Evolutionary conservation across 2,329 filamentous ascomycete species (phyloP).

Genomic region (Lojkania enalia): DNA sequence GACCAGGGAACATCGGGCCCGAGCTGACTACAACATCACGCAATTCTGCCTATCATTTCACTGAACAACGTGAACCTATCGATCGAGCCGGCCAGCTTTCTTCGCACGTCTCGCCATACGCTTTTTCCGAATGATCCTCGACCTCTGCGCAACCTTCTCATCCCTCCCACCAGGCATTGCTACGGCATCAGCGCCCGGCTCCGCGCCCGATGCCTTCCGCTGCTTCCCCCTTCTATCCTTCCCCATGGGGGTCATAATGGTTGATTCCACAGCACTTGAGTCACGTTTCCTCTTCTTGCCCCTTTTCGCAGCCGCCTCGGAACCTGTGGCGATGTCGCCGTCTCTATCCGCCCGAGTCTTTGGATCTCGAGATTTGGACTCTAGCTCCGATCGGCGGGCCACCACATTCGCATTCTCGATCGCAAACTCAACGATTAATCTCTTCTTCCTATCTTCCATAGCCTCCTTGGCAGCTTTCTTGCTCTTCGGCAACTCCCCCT

Average conservation of each 20-base stretch:
- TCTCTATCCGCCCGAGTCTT: no score
- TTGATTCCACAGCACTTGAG: no score
- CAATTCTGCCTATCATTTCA: no score
- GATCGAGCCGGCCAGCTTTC: no score
- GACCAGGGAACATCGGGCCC: no score
- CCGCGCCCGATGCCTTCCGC: conserved; percentile 24
- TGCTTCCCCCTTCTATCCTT: conserved; percentile 16
- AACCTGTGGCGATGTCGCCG: conserved; percentile 38
- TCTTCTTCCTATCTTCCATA: conserved; percentile 76
- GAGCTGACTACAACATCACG: no score
- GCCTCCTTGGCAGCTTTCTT: conserved; percentile 47
- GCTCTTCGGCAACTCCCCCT: conserved; percentile 49
- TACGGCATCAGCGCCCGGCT: conserved; percentile 12
- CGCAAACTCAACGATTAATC: conserved; percentile 93
- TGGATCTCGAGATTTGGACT: conserved; percentile 57
- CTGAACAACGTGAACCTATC: no score
- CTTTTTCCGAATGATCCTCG: conserved; percentile 85
- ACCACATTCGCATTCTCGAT: conserved; percentile 98
- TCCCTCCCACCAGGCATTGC: conserved; percentile 42
- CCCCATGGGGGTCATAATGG: no score
- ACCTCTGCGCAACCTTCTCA: conserved; percentile 62
- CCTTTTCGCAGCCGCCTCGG: conserved; percentile 45
- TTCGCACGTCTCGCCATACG: conserved; percentile 68
- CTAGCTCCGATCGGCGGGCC: conserved; percentile 69
- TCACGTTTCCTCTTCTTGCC: conserved; percentile 20